Evolutionary conservation across 345 rosid species (phyloP).

Genomic region (Pseudoturritis turrita): DNA sequence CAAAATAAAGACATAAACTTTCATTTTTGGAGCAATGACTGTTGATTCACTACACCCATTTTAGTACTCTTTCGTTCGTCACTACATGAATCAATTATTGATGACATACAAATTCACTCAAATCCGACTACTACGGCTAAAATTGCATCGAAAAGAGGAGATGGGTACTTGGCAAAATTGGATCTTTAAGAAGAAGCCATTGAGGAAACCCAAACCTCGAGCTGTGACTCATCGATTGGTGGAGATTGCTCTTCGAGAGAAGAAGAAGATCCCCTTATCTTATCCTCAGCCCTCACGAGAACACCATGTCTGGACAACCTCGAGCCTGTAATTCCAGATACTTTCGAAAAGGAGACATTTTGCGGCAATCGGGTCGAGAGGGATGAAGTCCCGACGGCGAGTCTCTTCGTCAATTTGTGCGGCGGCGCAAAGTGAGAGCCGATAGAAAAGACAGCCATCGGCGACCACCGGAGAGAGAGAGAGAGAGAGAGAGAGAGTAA

Average conservation of each 20-base stretch:
- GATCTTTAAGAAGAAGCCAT: not conserved
- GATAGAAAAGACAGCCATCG: conserved; percentile 59
- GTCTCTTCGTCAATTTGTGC: conserved; percentile 29
- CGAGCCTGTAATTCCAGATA: conserved; percentile 37
- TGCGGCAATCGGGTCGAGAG: conserved; percentile 25
- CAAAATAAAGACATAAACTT: not conserved
- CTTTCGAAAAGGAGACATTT: conserved; percentile 29
- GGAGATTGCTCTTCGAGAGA: conserved; percentile 28
- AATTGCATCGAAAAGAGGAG: not conserved
- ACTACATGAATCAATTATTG: not conserved
- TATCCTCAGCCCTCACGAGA: conserved; percentile 72
- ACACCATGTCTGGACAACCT: conserved; percentile 40
- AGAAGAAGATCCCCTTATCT: conserved; percentile 48
- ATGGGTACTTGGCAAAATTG: conserved; percentile 1
- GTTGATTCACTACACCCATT: not conserved
- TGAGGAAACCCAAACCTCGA: conserved; percentile 43
- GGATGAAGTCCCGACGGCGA: conserved; percentile 25
- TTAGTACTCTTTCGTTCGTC: not conserved
- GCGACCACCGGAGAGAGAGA: conserved; percentile 7
- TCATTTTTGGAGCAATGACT: not conserved
- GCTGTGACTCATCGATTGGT: conserved; percentile 38
- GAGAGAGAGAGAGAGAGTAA: not conserved
- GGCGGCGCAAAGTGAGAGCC: conserved; percentile 40
- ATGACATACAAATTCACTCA: not conserved
- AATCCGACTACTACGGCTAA: not conserved